Evolutionary conservation across 495 filamentous ascomycete genomes (phyloP).

Genomic region (Mytilinidion resinicola): DNA sequence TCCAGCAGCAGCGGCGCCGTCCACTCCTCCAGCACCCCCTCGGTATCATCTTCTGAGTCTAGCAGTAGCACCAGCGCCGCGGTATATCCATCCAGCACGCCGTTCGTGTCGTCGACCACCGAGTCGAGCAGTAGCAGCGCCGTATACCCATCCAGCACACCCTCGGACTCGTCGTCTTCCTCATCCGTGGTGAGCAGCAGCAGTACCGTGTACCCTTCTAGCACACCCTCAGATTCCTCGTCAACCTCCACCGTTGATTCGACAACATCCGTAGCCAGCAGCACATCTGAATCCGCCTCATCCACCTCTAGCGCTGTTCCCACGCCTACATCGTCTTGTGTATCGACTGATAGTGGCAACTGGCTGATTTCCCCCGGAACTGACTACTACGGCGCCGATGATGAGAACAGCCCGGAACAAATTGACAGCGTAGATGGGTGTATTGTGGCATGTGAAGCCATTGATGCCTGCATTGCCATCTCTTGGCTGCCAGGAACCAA

Average conservation of each 20-base stretch:
- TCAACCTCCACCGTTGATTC: not conserved
- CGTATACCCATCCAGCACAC: not conserved
- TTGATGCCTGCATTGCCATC: no score
- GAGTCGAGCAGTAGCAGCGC: no score
- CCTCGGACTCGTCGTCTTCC: not conserved
- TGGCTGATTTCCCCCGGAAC: not conserved
- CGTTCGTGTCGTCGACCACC: no score
- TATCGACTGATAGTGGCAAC: not conserved
- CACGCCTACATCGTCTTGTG: not conserved
- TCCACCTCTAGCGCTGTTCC: not conserved
- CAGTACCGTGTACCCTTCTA: not conserved
- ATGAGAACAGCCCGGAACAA: not conserved
- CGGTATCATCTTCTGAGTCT: no score
- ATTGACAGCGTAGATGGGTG: not conserved
- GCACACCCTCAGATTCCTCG: not conserved
- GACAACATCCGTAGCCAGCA: conserved; percentile 1
- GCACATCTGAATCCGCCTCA: not conserved
- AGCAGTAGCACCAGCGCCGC: no score
- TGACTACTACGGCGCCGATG: not conserved
- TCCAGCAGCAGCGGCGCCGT: no score
- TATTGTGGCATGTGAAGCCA: no score
- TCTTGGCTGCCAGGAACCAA: not conserved
- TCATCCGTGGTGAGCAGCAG: not conserved
- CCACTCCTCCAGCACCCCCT: no score
- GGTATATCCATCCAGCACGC: no score